Conservation (phyloP, 148 eudicot genomes). For the Rhododendron ferrugineum region DNA sequence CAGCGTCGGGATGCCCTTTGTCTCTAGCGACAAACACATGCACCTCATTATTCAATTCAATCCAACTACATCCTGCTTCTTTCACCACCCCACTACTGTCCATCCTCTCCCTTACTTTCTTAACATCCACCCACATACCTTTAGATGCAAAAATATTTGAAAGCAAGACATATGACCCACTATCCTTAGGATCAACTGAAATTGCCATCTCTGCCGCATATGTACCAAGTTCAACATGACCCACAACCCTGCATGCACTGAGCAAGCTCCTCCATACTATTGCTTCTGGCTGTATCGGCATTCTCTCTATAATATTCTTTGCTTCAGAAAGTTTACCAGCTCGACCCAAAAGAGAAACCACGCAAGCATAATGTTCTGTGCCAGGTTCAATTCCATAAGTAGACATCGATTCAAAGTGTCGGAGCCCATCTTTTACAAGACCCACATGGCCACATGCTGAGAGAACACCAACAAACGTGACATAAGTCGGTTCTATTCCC, state of each 20-base stretch:
- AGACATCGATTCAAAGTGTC: constrained; percentile 45
- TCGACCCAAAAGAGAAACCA: constrained; percentile 65
- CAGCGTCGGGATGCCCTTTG: constrained; percentile 28
- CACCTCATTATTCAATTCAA: constrained; percentile 41
- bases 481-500: constrained; percentile 50
- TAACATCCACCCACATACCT: constrained; percentile 58
- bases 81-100: constrained; percentile 49
- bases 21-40: constrained; percentile 54
- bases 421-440: constrained; percentile 43
- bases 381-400: constrained; percentile 48
- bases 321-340: constrained; percentile 63
- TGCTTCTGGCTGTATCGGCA: constrained; percentile 56
- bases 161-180: constrained; percentile 59
- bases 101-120: constrained; percentile 52
- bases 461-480: constrained; percentile 57
- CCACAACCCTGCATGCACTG: constrained; percentile 45
- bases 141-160: constrained; percentile 59
- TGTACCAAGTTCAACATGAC: constrained; percentile 40
- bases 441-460: constrained; percentile 73
- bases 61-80: constrained; percentile 69
- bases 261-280: constrained; percentile 71
- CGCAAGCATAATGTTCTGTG: constrained; percentile 66
- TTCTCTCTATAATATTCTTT: constrained; percentile 45
- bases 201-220: constrained; percentile 68
- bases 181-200: constrained; percentile 44